phyloP scores from a whole-genome alignment of 2,329 filamentous ascomycete species.

The Claviceps lovelessii region DNA sequence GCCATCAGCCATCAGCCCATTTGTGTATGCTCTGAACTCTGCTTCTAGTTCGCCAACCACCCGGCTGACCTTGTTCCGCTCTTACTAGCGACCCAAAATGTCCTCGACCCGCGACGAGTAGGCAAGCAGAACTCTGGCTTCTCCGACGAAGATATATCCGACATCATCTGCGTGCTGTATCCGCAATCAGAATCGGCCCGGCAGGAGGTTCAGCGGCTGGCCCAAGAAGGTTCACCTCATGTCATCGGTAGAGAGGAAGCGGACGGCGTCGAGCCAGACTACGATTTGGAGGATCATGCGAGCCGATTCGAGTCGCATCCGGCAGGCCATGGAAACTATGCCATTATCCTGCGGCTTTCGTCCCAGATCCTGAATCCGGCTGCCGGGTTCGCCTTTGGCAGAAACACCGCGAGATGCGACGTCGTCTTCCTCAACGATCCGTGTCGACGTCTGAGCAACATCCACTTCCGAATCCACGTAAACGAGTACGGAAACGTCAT shows the following conservation, averaged over 20 bases:
- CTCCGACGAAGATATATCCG: slow-evolving; percentile 66
- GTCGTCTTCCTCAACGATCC: slow-evolving; percentile 52
- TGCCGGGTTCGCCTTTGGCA: slow-evolving; percentile 74
- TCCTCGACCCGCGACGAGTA: slow-evolving; percentile 64
- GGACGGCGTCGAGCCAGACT: slow-evolving; percentile 36
- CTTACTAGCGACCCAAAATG: slow-evolving; percentile 18
- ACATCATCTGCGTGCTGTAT: slow-evolving; percentile 80
- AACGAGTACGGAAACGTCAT: slow-evolving; percentile 79
- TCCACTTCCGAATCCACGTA: slow-evolving; percentile 89
- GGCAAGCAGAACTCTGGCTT: slow-evolving; percentile 74
- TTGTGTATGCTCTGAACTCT: not conserved
- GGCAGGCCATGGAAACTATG: slow-evolving; percentile 40
- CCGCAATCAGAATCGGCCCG: slow-evolving; percentile 62
- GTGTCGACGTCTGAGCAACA: slow-evolving; percentile 68
- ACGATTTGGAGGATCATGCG: slow-evolving; percentile 35
- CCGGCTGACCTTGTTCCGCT: not conserved
- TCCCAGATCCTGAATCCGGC: slow-evolving; percentile 52
- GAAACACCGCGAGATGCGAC: slow-evolving; percentile 59
- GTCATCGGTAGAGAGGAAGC: slow-evolving; percentile 35
- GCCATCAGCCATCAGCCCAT: not conserved
- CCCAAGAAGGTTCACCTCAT: slow-evolving; percentile 31
- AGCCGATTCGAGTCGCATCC: slow-evolving; percentile 30
- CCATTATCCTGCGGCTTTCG: slow-evolving; percentile 71
- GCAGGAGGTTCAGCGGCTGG: slow-evolving; percentile 46
- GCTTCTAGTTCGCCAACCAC: not conserved